Evolutionary conservation across 2,329 filamentous ascomycete genomes (phyloP), one percentile per base, ranked within the genome.

Genomic region (Dothidotthia symphoricarpi): DNA sequence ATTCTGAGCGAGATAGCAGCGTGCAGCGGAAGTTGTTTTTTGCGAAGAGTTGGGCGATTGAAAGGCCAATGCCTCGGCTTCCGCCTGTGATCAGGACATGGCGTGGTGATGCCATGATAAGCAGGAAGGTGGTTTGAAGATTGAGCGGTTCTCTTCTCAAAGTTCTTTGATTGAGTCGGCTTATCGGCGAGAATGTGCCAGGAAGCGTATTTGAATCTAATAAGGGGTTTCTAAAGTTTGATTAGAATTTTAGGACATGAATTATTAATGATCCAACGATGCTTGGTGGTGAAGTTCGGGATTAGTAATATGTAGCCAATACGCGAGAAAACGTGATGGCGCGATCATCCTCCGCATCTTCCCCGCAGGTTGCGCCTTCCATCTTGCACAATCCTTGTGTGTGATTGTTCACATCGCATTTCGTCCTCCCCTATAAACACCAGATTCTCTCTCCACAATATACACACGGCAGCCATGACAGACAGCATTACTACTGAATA

Each of bases 401-500:
- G n/a, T n/a, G n/a, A n/a, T n/a, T n/a, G n/a, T n/a, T n/a, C n/a
- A n/a, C n/a, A n/a, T n/a, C n/a, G n/a, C n/a, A n/a, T n/a, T n/a
- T n/a, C n/a, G n/a, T n/a, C n/a, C n/a, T n/a, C n/a, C n/a, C n/a
- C n/a, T n/a, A n/a, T n/a, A n/a, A n/a, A n/a, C n/a, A n/a, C n/a
- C n/a, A n/a, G n/a, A n/a, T n/a, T n/a, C n/a, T n/a, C n/a, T n/a
- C n/a, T n/a, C n/a, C n/a, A n/a, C n/a, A n/a, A n/a, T n/a, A n/a
- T n/a, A n/a, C n/a, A 33, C 19, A 11, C 14, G 5, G 4, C 39
- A 29, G 45, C 22, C 24, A 64, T 64, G 55, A 37, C 47, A 2
- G 49, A 55, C 5, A 35, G 46, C 3, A 49, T 49, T 4, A 39
- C 42, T 6, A 80, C 77, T 67, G 82, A 87, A 59, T 90, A 88